phyloP scores from a whole-genome alignment of 2,329 filamentous ascomycete species.

The Raffaelea deltoideospora region DNA sequence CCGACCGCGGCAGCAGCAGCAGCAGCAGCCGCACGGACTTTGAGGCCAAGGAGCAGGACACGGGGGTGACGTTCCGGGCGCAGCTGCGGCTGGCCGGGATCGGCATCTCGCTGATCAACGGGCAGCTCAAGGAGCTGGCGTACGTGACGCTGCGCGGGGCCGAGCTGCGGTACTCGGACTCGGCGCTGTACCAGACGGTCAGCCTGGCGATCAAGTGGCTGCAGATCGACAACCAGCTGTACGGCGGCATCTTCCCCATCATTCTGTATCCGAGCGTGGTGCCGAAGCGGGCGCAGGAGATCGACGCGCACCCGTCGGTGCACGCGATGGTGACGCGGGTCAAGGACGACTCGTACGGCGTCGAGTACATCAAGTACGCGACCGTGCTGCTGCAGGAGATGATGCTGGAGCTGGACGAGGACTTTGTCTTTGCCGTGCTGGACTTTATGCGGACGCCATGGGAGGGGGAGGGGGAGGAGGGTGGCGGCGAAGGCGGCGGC shows the following conservation, averaged over 20 bases:
- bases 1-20: background rate
- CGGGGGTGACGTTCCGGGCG: slow-evolving; percentile 74
- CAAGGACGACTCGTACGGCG: slow-evolving; percentile 96
- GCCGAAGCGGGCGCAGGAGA: slow-evolving; percentile 90
- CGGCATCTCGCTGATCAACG: slow-evolving; percentile 85
- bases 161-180: slow-evolving; percentile 81
- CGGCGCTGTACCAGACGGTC: slow-evolving; percentile 81
- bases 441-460: slow-evolving; percentile 92
- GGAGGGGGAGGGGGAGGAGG: slow-evolving; percentile 34
- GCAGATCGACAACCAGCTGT: slow-evolving; percentile 95
- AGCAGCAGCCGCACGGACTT: slow-evolving; percentile 45
- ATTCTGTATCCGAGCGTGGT: slow-evolving; percentile 95
- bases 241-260: slow-evolving; percentile 96
- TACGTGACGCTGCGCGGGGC: slow-evolving; percentile 90
- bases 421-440: slow-evolving; percentile 90
- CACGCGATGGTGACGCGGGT: slow-evolving; percentile 84
- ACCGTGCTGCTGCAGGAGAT: slow-evolving; percentile 90
- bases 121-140: slow-evolving; percentile 78
- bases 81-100: slow-evolving; percentile 80
- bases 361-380: slow-evolving; percentile 96
- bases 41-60: slow-evolving; percentile 86
- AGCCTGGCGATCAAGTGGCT: slow-evolving; percentile 95
- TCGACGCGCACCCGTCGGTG: slow-evolving; percentile 89
- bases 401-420: slow-evolving; percentile 94
- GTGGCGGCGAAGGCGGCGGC: slow-evolving; percentile 33